Conservation (phyloP, 2,329 filamentous ascomycete genomes). For the Neofusicoccum laricinum region DNA sequence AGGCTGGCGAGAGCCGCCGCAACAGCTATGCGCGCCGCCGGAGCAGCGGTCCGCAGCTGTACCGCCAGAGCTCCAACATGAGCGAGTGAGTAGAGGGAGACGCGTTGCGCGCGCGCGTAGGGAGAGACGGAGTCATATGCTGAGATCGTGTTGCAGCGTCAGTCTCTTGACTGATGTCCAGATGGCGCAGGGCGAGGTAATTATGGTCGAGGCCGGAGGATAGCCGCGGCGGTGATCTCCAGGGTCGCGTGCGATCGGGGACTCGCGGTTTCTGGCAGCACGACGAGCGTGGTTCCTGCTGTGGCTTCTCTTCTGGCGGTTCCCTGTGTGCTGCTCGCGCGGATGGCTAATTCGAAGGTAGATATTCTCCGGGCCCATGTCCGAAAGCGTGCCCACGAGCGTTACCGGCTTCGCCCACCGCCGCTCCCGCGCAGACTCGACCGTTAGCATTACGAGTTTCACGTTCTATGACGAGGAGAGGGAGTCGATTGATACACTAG, state of each 20-base stretch:
- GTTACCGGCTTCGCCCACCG: conserved; percentile 89
- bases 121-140: neutral
- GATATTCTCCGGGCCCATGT: conserved; percentile 88
- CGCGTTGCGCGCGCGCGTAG: neutral
- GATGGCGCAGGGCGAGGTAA: conserved; percentile 93
- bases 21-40: conserved; percentile 25
- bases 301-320: neutral
- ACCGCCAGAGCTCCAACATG: conserved; percentile 66
- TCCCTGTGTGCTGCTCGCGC: neutral
- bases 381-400: conserved; percentile 93
- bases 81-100: conserved; percentile 53
- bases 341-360: conserved; percentile 27
- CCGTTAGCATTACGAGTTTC: conserved; percentile 85
- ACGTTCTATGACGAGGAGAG: conserved; percentile 78
- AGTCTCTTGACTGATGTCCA: conserved; percentile 95
- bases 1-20: conserved; percentile 24
- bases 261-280: neutral
- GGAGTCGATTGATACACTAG: conserved; percentile 42
- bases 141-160: conserved; percentile 37
- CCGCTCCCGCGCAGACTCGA: conserved; percentile 74
- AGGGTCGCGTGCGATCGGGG: neutral
- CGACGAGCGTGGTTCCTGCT: neutral
- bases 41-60: conserved; percentile 44
- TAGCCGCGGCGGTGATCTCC: neutral
- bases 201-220: neutral